Evolutionary conservation across 1,284 basidiomycete species (phyloP).

Genomic region (Baeospora myosura): DNA sequence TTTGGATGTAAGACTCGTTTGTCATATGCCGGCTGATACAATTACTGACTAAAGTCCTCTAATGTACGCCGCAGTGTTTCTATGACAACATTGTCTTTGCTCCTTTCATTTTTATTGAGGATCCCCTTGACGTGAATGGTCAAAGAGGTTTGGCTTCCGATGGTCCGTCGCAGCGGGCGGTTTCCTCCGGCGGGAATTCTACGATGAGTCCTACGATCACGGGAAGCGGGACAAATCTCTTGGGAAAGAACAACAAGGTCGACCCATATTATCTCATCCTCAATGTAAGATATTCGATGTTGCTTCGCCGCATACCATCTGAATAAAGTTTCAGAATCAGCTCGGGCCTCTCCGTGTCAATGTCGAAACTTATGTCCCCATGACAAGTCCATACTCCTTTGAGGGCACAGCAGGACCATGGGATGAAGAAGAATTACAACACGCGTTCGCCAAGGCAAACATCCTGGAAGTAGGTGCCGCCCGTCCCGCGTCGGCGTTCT

Average conservation of each 20-base stretch:
- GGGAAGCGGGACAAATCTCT: slow-evolving; percentile 26
- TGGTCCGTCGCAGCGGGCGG: slow-evolving; percentile 31
- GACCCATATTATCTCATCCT: slow-evolving; percentile 92
- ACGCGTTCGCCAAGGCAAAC: slow-evolving; percentile 63
- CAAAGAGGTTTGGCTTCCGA: slow-evolving; percentile 43
- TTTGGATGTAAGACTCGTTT: slow-evolving; percentile 59
- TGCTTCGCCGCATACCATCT: neutral
- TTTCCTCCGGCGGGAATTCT: slow-evolving; percentile 31
- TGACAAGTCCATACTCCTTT: slow-evolving; percentile 69
- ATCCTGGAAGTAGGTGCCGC: slow-evolving; percentile 49
- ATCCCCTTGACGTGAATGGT: slow-evolving; percentile 66
- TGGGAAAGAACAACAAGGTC: slow-evolving; percentile 61
- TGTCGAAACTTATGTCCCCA: slow-evolving; percentile 57
- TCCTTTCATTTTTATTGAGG: slow-evolving; percentile 94
- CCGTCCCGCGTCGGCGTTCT: slow-evolving; percentile 36
- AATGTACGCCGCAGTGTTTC: slow-evolving; percentile 72
- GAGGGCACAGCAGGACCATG: slow-evolving; percentile 66
- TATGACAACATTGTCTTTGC: slow-evolving; percentile 95
- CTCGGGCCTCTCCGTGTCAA: slow-evolving; percentile 74
- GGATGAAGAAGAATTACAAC: slow-evolving; percentile 63
- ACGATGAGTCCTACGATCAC: slow-evolving; percentile 25
- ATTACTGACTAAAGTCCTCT: no score
- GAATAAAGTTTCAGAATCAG: slow-evolving; percentile 41
- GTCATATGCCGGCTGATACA: neutral
- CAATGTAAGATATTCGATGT: slow-evolving; percentile 39